Percentiles rank a stretch among this genome's conserved stretches.
phyloP scores from a whole-genome alignment of 2,329 filamentous ascomycete genomes.

The Calonectria multiphialidica region DNA sequence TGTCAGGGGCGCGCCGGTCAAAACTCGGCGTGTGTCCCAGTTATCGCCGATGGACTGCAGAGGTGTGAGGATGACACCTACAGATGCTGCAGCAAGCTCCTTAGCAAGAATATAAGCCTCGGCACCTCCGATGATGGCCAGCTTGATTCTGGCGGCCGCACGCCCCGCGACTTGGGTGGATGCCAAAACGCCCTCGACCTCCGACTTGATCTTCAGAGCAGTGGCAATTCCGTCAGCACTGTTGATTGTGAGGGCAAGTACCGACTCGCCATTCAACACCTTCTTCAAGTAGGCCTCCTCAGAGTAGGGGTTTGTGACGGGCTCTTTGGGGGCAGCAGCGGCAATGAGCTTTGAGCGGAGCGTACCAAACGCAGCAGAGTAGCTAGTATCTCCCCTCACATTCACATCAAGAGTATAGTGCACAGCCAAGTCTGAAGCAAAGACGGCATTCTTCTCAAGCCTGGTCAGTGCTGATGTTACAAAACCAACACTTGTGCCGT shows the following conservation, averaged over 20 bases:
- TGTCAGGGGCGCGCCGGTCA: conserved; percentile 74
- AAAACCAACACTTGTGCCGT: conserved; percentile 71
- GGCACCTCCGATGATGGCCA: conserved; percentile 72
- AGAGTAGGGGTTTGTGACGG: conserved; percentile 55
- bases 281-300: conserved; percentile 64
- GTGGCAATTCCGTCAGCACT: conserved; percentile 73
- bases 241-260: conserved; percentile 70
- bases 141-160: conserved; percentile 52
- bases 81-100: conserved; percentile 67
- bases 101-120: conserved; percentile 71
- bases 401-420: conserved; percentile 68
- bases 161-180: conserved; percentile 1
- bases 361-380: conserved; percentile 65
- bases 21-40: conserved; percentile 73
- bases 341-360: conserved; percentile 67
- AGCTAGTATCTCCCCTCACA: conserved; percentile 57
- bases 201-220: conserved; percentile 68
- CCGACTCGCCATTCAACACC: conserved; percentile 65
- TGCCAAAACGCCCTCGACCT: conserved; percentile 60
- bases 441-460: conserved; percentile 63
- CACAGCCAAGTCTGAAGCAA: conserved; percentile 65
- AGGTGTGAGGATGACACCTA: conserved; percentile 72
- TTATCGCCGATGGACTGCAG: conserved; percentile 64
- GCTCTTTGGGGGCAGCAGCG: conserved; percentile 56
- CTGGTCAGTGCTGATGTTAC: conserved; percentile 61